Evolutionary conservation across 306 rosid genomes (phyloP), one percentile per base, ranked within the genome.

Genomic region (Corylus avellana): DNA sequence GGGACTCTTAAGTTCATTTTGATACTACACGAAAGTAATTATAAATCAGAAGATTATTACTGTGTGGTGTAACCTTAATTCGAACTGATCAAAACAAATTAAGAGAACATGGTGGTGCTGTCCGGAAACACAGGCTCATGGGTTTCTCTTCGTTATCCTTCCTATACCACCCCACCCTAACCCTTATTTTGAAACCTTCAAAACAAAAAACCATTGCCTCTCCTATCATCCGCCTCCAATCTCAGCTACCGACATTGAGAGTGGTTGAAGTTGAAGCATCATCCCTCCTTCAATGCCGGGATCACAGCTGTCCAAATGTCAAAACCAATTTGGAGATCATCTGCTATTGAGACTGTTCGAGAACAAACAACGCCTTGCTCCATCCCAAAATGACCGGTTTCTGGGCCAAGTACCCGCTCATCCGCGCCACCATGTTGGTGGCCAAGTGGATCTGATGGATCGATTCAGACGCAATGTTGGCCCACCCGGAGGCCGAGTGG

Each of bases 231-330:
- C 25, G 25, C 25, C 25, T 22, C 25, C 25, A 1, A 56, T 56
- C 61, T 56, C 61, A 56, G 61, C 61, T 56, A 56, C 61, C 25
- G 8, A 56, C 61, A 56, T 56, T n/a, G 61, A 56, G 61, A 56
- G 4, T 22, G 25, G 25, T 22, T 22, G 25, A 22, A 22, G 61
- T n/a, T 56, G 8, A 56, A n/a, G 27, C 61, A 56, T 56, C 61
- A 56, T 22, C 61, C 61, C 61, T 56, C 61, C 4, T 56, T 56
- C 12, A 56, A 56, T 17, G 61, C 27, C 8, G 61, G 61, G 61
- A 56, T 56, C 61, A 56, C 61, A 56, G n/a, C 61, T 27, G 4
- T 56, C 61, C 61, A n/a, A n/a, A 56, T 56, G 61, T 56, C 7
- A 56, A 56, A 56, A n/a, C 61, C 61, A 9, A n/a, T 10, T 56